Base-by-base conservation (phyloP, 2,329 filamentous ascomycete species). In the Nigrograna mackinnonii region DNA sequence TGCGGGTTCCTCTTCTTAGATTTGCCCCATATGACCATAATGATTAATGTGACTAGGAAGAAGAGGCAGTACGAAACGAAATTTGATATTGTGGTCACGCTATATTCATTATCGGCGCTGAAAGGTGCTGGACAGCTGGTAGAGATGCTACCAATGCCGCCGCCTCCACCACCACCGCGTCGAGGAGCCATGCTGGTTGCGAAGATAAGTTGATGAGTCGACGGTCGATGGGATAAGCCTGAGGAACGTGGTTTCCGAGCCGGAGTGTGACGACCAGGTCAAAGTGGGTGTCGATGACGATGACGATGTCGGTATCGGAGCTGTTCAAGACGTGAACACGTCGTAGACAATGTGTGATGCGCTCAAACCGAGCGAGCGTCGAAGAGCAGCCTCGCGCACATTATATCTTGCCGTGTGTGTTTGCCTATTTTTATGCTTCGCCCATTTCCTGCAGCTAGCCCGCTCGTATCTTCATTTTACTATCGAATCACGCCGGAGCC, bases 161-260 rank as follows among this genome's bases (percentile, higher is more conserved):
- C 40, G 9, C 40, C 20, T 18, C 55, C 35, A n/a, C 52, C 39
- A 11, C 48, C 47, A 22, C 54, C 49, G 19, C 54, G 35, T 45
- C 34, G 52, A 35, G 58, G 58, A 39, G 58, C 60, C 58, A 62
- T 63, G 22, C 13, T 37, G 30, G 34, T 30, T 2, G 36, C 12
- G 12, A 31, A 18, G n/a, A n/a, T n/a, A n/a, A n/a, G n/a, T n/a
- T n/a, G n/a, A n/a, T n/a, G n/a, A n/a, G n/a, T n/a, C n/a, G n/a
- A n/a, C n/a, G n/a, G n/a, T n/a, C n/a, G n/a, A n/a, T n/a, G n/a
- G n/a, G n/a, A n/a, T n/a, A n/a, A n/a, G n/a, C n/a, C n/a, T n/a
- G n/a, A n/a, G n/a, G n/a, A n/a, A n/a, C n/a, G n/a, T n/a, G 6
- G 33, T 12, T 16, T 35, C 16, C 16, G 16, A 18, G 16, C 9